Percentiles rank a stretch among this genome's conserved stretches.
These are phyloP conservation scores for Podosphaera xanthii DNA, from an alignment of 2,329 filamentous ascomycete genomes.

Conservation along the genomic window DNA sequence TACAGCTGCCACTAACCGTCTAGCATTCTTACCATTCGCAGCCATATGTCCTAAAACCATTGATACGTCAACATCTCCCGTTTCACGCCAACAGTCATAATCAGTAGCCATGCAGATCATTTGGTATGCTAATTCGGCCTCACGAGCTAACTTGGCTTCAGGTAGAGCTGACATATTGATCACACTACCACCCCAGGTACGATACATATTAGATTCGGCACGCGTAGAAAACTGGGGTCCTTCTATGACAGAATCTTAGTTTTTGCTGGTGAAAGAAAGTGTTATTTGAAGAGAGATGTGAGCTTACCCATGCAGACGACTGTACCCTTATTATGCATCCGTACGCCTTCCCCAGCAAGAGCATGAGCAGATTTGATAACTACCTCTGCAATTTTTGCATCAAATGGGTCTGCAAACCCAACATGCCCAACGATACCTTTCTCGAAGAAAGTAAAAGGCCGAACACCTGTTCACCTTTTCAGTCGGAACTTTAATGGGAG, in stretches of 20 bases:
- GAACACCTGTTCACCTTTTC: conserved; percentile 26
- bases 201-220: conserved; percentile 88
- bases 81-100: conserved; percentile 92
- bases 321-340: conserved; percentile 62
- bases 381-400: conserved; percentile 48
- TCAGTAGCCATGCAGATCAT: conserved; percentile 99
- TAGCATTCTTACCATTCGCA: conserved; percentile 73
- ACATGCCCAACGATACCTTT: conserved; percentile 81
- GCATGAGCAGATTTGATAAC: conserved; percentile 52
- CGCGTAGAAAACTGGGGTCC: conserved; percentile 96
- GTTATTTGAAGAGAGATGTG: too few relatives aligned
- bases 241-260: conserved; percentile 29
- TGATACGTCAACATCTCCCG: conserved; percentile 70
- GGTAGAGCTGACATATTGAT: conserved; percentile 98
- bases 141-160: conserved; percentile 84
- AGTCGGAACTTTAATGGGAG: background rate
- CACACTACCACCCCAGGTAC: conserved; percentile 74
- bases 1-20: conserved; percentile 63
- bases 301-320: conserved; percentile 73
- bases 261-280: background rate
- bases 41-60: conserved; percentile 97
- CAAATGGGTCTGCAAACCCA: conserved; percentile 89
- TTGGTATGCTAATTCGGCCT: conserved; percentile 91
- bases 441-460: conserved; percentile 92
- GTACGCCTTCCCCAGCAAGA: conserved; percentile 65